Conservation (phyloP, 768 basidiomycete genomes). For the Collybia sordida region DNA sequence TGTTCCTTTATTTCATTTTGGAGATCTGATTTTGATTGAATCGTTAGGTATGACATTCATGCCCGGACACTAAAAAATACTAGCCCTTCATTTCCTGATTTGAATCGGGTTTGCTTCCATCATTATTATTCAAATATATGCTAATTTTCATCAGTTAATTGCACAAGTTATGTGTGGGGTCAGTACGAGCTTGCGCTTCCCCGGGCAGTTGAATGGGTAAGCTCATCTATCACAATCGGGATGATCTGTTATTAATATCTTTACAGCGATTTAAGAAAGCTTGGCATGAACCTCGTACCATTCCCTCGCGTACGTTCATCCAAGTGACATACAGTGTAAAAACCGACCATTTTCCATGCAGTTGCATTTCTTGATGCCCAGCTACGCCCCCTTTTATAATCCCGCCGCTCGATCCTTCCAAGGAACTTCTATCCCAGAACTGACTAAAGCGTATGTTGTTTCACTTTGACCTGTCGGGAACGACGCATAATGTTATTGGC, state of each 20-base stretch:
- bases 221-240: conserved; percentile 13
- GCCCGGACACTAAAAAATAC: conserved; percentile 64
- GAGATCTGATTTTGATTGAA: background rate
- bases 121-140: background rate
- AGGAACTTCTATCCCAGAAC: conserved; percentile 58
- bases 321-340: background rate
- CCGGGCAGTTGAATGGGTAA: conserved; percentile 90
- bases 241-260: conserved; percentile 4
- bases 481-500: conserved; percentile 1
- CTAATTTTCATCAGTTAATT: conserved; percentile 49
- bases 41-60: conserved; percentile 67
- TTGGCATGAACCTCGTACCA: conserved; percentile 92
- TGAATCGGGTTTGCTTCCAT: conserved; percentile 42
- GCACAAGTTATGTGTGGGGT: conserved; percentile 94
- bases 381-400: conserved; percentile 88
- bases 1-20: conserved; percentile 19
- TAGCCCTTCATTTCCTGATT: conserved; percentile 59
- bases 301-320: conserved; percentile 81
- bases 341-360: conserved; percentile 23
- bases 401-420: conserved; percentile 62
- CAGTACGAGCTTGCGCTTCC: conserved; percentile 88
- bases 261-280: conserved; percentile 77
- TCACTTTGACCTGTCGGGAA: background rate
- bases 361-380: conserved; percentile 96
- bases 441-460: conserved; percentile 66